Evolutionary conservation across 768 basidiomycete genomes (phyloP).

Genomic region (Favolaschia claudopus): DNA sequence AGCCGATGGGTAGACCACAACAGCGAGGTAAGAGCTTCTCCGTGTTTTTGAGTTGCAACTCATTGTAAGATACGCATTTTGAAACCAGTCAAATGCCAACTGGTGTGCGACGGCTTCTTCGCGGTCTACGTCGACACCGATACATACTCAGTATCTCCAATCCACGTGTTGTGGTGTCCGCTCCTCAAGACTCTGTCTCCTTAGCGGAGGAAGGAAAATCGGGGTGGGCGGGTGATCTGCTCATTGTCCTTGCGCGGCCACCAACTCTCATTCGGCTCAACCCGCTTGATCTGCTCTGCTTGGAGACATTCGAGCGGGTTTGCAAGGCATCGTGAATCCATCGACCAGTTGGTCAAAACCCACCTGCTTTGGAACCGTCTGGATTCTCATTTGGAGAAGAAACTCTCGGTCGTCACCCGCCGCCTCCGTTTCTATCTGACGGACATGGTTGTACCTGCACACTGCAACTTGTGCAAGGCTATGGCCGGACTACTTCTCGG

Average conservation of each 20-base stretch:
- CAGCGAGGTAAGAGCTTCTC: no score
- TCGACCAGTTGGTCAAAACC: not conserved
- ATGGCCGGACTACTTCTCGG: not conserved
- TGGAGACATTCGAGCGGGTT: not conserved
- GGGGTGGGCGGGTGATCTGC: conserved; percentile 4
- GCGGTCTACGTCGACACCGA: no score
- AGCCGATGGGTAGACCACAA: no score
- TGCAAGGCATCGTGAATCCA: not conserved
- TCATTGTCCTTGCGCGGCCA: not conserved
- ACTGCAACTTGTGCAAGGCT: not conserved
- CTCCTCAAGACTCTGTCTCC: not conserved
- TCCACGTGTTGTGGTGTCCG: not conserved
- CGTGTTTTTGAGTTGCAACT: no score
- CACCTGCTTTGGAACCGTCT: conserved; percentile 3
- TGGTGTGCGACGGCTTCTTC: no score
- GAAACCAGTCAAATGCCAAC: no score
- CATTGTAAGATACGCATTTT: no score
- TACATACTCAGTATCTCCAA: no score
- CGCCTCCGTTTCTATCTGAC: not conserved
- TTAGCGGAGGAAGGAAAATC: not conserved
- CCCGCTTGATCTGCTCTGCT: not conserved
- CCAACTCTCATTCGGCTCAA: not conserved
- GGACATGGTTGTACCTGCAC: not conserved
- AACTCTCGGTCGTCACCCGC: not conserved
- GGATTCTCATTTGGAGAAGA: not conserved